Evolutionary conservation across 176 grass and related monocot species (phyloP).

Genomic region (Metroxylon sagu): DNA sequence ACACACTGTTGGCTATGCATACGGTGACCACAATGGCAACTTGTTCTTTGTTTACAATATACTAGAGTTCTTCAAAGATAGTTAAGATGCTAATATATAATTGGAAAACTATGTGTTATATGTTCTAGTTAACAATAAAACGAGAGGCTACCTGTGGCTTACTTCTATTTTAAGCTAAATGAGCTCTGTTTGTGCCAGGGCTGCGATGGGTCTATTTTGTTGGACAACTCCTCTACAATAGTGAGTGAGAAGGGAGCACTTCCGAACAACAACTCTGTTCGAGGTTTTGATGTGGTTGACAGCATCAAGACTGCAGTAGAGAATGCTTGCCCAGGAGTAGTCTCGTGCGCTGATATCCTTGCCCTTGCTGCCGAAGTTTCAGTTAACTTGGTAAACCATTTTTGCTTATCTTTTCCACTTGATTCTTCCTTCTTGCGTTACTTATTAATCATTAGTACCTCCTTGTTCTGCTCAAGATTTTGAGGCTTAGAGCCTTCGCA

Average conservation of each 20-base stretch:
- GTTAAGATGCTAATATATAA: too few species aligned
- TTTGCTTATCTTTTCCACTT: not conserved
- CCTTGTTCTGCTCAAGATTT: too few species aligned
- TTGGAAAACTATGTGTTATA: too few species aligned
- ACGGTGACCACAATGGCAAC: too few species aligned
- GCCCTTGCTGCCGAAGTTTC: constrained; percentile 70
- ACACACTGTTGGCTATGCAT: too few species aligned
- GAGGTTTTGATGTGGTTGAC: constrained; percentile 70
- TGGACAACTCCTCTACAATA: constrained; percentile 57
- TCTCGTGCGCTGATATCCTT: constrained; percentile 89
- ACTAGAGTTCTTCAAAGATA: too few species aligned
- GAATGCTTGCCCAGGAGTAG: constrained; percentile 54
- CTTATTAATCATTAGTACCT: not conserved
- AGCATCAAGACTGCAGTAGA: constrained; percentile 57
- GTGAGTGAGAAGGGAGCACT: constrained; percentile 62
- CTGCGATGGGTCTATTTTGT: constrained; percentile 72
- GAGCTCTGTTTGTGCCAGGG: constrained; percentile 26
- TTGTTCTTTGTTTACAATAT: too few species aligned
- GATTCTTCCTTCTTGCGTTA: not conserved
- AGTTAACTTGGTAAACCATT: constrained; percentile 40
- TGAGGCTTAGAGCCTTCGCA: too few species aligned
- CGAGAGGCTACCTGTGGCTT: too few species aligned
- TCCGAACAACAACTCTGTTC: constrained; percentile 64
- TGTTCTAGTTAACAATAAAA: too few species aligned
- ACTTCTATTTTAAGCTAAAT: too few species aligned